Percentiles rank a stretch among this genome's conserved stretches.
Conservation (phyloP, 148 eudicot genomes). For the Heliosperma pusillum region DNA sequence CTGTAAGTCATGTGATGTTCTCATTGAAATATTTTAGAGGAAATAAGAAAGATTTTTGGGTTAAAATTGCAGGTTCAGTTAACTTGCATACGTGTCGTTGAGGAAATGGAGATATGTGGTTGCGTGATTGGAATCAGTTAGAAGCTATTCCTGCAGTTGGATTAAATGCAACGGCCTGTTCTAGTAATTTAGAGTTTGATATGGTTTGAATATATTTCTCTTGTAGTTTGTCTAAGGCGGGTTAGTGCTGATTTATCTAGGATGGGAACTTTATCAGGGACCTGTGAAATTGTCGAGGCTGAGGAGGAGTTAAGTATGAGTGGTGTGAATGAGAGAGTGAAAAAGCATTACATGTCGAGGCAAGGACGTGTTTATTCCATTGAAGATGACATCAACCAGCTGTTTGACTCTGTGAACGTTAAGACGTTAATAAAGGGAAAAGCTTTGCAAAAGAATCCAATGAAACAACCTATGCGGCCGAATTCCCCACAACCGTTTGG, state of each 20-base stretch:
- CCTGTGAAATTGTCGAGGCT: conserved; percentile 67
- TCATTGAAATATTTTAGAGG: background rate
- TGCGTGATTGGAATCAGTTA: background rate
- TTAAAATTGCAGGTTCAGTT: conserved; percentile 16
- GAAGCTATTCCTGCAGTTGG: conserved; percentile 4
- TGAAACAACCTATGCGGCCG: conserved; percentile 67
- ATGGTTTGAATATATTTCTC: conserved; percentile 10
- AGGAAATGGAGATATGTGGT: background rate
- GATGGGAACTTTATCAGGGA: conserved; percentile 36
- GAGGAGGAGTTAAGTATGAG: conserved; percentile 37
- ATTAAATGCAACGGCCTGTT: background rate
- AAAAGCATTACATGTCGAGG: conserved; percentile 29
- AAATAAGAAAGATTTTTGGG: conserved; percentile 7
- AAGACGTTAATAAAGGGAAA: conserved; percentile 39
- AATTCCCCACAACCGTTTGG: conserved; percentile 47
- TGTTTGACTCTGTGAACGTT: conserved; percentile 65
- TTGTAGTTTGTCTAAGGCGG: conserved; percentile 26
- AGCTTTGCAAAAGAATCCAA: conserved; percentile 43
- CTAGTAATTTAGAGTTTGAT: background rate
- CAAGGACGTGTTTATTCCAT: conserved; percentile 51
- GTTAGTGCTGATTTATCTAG: conserved; percentile 22
- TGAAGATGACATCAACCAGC: conserved; percentile 70
- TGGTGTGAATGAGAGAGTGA: conserved; percentile 22
- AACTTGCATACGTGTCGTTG: conserved; percentile 3
- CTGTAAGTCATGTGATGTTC: background rate